Base-by-base conservation (phyloP, 2,329 filamentous ascomycete species). In the Colletotrichum sp. region DNA sequence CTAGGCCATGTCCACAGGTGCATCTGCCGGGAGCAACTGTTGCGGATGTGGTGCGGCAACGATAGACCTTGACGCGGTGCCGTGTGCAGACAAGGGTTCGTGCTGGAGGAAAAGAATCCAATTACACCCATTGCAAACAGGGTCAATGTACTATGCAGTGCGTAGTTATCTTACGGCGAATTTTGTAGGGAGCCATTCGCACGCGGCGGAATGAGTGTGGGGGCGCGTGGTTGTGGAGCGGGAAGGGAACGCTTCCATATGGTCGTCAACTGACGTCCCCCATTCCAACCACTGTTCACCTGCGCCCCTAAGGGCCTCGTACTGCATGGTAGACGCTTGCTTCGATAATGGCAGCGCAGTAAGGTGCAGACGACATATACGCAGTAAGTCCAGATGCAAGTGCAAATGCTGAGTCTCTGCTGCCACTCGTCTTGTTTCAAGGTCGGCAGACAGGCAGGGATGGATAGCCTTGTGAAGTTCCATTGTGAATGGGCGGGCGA, bases 351-450 rank as follows among this genome's bases (percentile, higher is more conserved):
- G 26, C 24, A 28, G 13, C 24, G 21, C 24, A 59, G 28, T 59
- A 16, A 48, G 13, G 8, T 15, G 24, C 55, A 59, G 55, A n/a
- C 26, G 15, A 30, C 28, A 59, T 9, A 30, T 59, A 32, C 30
- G 30, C 30, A 32, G 30, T 32, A 59, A 59, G 26, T 26, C 13
- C 61, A 68, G 70, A 67, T 24, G 52, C 52, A 26, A 26, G 30
- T 48, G 67, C 39, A 66, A 43, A 55, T 30, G 60, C 34, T 21
- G 52, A 36, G 32, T 72, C 34, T 68, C 26, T 67, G 63, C 65
- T 67, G 64, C 64, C 66, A 43, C 71, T 73, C 66, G 10, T n/a
- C 30, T 63, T 71, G 71, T 74, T 74, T 74, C 71, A 73, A 55
- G 30, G 34, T 28, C 34, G 39, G 12, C 65, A 57, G 30, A 64